Percentiles rank a stretch among this genome's conserved stretches.
These are phyloP conservation scores for Aureoboletus auriporus DNA, from an alignment of 768 basidiomycete species.

Conservation along the genomic window DNA sequence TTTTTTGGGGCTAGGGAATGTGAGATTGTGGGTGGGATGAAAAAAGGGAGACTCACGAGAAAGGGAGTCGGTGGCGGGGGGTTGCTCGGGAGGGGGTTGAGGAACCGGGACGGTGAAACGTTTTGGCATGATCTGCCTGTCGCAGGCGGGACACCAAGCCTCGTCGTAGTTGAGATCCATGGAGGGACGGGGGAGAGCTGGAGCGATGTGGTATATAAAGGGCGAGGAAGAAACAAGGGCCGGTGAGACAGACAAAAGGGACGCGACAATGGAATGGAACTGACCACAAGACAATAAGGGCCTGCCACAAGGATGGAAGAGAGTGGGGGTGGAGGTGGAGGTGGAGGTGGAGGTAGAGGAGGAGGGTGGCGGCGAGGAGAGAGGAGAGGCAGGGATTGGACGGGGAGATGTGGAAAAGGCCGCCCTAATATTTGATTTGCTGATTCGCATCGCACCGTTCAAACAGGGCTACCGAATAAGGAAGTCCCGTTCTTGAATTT, in stretches of 20 bases:
- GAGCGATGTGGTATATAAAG: slow-evolving; percentile 9
- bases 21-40: slow-evolving; percentile 5
- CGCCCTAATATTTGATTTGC: slow-evolving; percentile 38
- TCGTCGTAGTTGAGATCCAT: slow-evolving; percentile 52
- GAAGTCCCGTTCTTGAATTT: slow-evolving; percentile 12
- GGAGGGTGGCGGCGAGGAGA: slow-evolving; percentile 22
- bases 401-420: slow-evolving; percentile 21
- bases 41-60: slow-evolving; percentile 32
- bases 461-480: slow-evolving; percentile 16
- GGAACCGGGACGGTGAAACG: slow-evolving; percentile 50
- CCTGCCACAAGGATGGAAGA: slow-evolving; percentile 1
- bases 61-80: slow-evolving; percentile 32
- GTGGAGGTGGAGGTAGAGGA: not conserved
- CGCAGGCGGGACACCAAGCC: slow-evolving; percentile 79
- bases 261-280: slow-evolving; percentile 5
- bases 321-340: not conserved
- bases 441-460: slow-evolving; percentile 32
- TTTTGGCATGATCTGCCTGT: slow-evolving; percentile 76
- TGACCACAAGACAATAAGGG: slow-evolving; percentile 4
- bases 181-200: slow-evolving; percentile 11
- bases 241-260: slow-evolving; percentile 19
- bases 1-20: slow-evolving; percentile 22
- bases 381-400: slow-evolving; percentile 24
- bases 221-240: slow-evolving; percentile 1
- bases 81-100: slow-evolving; percentile 15